Conservation (phyloP, 2,329 filamentous ascomycete genomes). For the Thermothelomyces thermophilus region DNA sequence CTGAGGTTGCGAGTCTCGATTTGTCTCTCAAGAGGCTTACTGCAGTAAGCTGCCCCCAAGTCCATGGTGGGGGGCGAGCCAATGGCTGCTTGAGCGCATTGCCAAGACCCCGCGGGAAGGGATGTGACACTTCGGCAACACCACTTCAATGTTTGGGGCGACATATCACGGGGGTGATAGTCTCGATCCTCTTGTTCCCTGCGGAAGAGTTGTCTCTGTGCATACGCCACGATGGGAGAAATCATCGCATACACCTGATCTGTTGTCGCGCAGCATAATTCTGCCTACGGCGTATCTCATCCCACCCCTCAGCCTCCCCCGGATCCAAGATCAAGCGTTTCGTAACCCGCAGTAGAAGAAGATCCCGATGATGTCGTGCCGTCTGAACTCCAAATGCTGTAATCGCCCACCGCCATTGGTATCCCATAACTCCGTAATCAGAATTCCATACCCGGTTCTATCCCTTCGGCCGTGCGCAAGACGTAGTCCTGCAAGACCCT, state of each 20-base stretch:
- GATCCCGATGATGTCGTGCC: conserved; percentile 13
- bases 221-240: not conserved
- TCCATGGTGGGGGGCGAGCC: conserved; percentile 11
- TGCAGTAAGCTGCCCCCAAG: not conserved
- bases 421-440: conserved; percentile 20
- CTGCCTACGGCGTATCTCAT: not conserved
- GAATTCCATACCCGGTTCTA: not conserved
- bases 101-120: conserved; percentile 8
- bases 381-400: conserved; percentile 19
- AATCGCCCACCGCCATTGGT: conserved; percentile 14
- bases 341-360: conserved; percentile 3
- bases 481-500: not conserved
- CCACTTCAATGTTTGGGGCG: conserved; percentile 4
- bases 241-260: not conserved
- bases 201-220: not conserved
- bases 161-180: conserved; percentile 4
- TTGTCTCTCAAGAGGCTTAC: not conserved
- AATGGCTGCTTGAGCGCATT: conserved; percentile 4
- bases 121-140: not conserved
- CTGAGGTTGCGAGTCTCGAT: conserved; percentile 1
- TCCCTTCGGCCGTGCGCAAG: not conserved
- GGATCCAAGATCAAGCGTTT: conserved; percentile 9
- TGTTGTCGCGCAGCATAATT: not conserved
- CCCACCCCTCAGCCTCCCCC: not conserved
- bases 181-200: not conserved